Conservation (phyloP, 805 yeast genomes). For the Saccharomyces kudriavzevii region DNA sequence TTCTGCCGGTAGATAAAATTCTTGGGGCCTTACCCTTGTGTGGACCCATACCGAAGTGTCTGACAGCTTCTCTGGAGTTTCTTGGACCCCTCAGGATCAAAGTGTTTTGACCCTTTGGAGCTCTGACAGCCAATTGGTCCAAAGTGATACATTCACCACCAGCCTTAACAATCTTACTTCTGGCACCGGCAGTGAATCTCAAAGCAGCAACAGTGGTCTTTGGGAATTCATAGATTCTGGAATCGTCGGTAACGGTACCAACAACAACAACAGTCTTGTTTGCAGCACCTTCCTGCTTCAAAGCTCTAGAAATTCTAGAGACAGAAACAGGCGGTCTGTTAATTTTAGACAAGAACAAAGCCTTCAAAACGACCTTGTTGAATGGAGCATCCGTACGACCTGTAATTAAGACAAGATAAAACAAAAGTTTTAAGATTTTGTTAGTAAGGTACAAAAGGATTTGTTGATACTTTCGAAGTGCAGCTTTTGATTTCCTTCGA, state of each 20-base stretch:
- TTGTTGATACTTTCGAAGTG: neutral
- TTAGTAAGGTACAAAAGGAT: constrained; percentile 26
- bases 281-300: constrained; percentile 74
- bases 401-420: constrained; percentile 20
- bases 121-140: constrained; percentile 97
- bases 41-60: constrained; percentile 99
- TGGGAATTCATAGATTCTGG: constrained; percentile 89
- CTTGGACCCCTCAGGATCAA: constrained; percentile 97
- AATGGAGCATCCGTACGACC: constrained; percentile 99
- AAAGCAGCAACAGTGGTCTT: constrained; percentile 97
- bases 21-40: constrained; percentile 99
- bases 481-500: neutral
- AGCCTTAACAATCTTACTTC: constrained; percentile 91
- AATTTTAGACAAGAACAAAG: constrained; percentile 94
- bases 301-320: constrained; percentile 80
- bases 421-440: constrained; percentile 11
- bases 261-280: constrained; percentile 94
- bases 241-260: constrained; percentile 98
- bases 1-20: constrained; percentile 95
- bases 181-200: constrained; percentile 98
- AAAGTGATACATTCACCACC: constrained; percentile 99
- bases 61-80: constrained; percentile 97
- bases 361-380: constrained; percentile 93
- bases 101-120: constrained; percentile 99
- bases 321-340: constrained; percentile 99